Evolutionary conservation across 2,329 filamentous ascomycete genomes (phyloP), one percentile per base, ranked within the genome.

Genomic region (Aspergillus ochraceoroseus): DNA sequence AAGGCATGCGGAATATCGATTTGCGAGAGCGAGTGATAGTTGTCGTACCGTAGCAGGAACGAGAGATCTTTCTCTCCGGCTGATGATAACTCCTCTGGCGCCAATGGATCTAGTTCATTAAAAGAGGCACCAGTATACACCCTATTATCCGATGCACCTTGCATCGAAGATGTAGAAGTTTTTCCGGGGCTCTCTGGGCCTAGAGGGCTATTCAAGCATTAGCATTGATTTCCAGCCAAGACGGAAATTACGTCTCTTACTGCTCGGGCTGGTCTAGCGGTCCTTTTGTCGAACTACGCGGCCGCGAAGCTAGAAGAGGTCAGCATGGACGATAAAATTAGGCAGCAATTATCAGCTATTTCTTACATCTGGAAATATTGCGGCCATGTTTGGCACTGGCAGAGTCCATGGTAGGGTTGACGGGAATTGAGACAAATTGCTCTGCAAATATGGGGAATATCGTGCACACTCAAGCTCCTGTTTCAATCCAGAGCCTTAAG

Each of bases 1-100:
- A 95, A 90, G 2, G 87, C 68, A 5, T 67, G 66, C 3, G 77
- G 76, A 30, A 79, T 66, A 35, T 75, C 70, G 30, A 79, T 73
- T 11, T 75, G 76, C 1, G 83, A 81, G 15, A 95, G 72, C 1
- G 83, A 80, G 59, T 95, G 89, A 69, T 90, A 95, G 41, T 89
- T 83, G 49, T 87, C 79, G 2, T 86, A 82, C 13, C 82, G 79
- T 7, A 92, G 76, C 31, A 95, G 79, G 61, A 84, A 90, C 12
- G 82, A 79, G 52, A 95, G 85, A 67, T 94, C 83, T 55, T 85
- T 84, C 23, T 70, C 63, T n/a, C 71, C 61, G 7, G 65, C 54
- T 41, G 68, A 61, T 30, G 61, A 44, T 34, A 64, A 48, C 12
- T 62, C 53, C 40, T 56, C 52, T 53, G 59, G 46, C 41, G 54